Evolutionary conservation across 352 stramenopile species (phyloP).

Genomic region (Phytophthora pluvialis): DNA sequence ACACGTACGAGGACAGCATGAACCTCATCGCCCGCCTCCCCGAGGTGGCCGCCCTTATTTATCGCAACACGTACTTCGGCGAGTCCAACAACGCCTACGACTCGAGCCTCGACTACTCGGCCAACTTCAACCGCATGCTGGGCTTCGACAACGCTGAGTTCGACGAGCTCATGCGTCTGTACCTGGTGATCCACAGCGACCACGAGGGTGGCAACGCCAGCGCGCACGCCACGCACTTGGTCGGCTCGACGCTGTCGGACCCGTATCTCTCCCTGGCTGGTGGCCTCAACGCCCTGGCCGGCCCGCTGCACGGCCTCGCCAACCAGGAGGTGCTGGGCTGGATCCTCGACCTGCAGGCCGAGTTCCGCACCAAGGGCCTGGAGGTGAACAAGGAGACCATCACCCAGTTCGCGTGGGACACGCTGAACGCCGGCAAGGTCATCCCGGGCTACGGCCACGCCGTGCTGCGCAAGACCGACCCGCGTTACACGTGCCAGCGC

Average conservation of each 20-base stretch:
- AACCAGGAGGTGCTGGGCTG: slow-evolving; percentile 98
- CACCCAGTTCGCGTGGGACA: slow-evolving; percentile 99
- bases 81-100: slow-evolving; percentile 94
- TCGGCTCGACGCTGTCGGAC: slow-evolving; percentile 97
- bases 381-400: slow-evolving; percentile 98
- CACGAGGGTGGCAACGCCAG: slow-evolving; percentile 99
- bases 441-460: slow-evolving; percentile 98
- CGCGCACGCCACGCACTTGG: slow-evolving; percentile 98
- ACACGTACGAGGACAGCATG: slow-evolving; percentile 98
- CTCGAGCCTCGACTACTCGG: slow-evolving; percentile 97
- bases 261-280: slow-evolving; percentile 97
- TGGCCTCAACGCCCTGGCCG: slow-evolving; percentile 97
- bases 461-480: slow-evolving; percentile 99
- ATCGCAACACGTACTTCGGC: slow-evolving; percentile 99
- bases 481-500: slow-evolving; percentile 98
- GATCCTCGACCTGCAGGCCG: slow-evolving; percentile 94
- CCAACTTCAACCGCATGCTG: slow-evolving; percentile 99
- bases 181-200: slow-evolving; percentile 99
- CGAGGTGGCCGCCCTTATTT: slow-evolving; percentile 98
- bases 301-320: slow-evolving; percentile 97
- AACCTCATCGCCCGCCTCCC: slow-evolving; percentile 97
- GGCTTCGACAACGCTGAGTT: slow-evolving; percentile 96
- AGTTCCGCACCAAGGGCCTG: slow-evolving; percentile 97
- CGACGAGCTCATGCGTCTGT: slow-evolving; percentile 99
- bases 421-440: slow-evolving; percentile 98